phyloP scores from a whole-genome alignment of 2,329 filamentous ascomycete genomes.

The Fusarium piperis region DNA sequence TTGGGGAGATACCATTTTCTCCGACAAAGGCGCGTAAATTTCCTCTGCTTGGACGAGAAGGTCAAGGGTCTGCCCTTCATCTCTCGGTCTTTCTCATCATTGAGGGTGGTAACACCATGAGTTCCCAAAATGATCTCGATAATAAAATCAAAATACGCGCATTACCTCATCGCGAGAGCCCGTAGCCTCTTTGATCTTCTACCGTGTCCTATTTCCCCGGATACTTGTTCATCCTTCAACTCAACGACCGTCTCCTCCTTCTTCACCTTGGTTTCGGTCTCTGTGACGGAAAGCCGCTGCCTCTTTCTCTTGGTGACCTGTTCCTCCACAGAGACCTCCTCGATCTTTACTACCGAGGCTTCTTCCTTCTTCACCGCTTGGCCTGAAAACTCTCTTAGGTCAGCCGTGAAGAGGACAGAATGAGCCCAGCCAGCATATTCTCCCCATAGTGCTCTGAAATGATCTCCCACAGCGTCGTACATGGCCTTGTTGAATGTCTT shows the following conservation, averaged over 20 bases:
- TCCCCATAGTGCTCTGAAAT: constrained; percentile 91
- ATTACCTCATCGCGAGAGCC: constrained; percentile 22
- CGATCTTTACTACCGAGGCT: constrained; percentile 21
- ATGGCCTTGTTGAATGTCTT: constrained; percentile 89
- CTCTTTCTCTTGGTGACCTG: constrained; percentile 39
- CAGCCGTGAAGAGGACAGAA: constrained; percentile 94
- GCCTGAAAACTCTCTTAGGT: constrained; percentile 85
- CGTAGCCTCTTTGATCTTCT: constrained; percentile 44
- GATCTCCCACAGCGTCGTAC: constrained; percentile 89
- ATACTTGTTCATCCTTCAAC: constrained; percentile 22
- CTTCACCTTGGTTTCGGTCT: constrained; percentile 26
- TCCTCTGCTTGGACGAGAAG: background rate
- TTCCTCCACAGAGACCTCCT: constrained; percentile 38
- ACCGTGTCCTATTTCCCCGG: constrained; percentile 15
- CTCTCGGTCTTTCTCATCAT: background rate
- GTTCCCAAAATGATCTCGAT: background rate
- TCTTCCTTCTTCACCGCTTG: constrained; percentile 50
- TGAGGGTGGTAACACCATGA: background rate
- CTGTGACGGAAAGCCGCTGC: constrained; percentile 27
- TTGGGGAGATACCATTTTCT: background rate
- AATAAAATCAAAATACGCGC: background rate
- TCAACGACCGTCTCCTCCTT: constrained; percentile 21
- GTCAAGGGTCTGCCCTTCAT: background rate
- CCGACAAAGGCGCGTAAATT: background rate
- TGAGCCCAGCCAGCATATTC: constrained; percentile 97